Percentiles rank a stretch among this genome's conserved stretches.
phyloP scores from a whole-genome alignment of 1,284 basidiomycete species.

The Cystobasidium pallidum region DNA sequence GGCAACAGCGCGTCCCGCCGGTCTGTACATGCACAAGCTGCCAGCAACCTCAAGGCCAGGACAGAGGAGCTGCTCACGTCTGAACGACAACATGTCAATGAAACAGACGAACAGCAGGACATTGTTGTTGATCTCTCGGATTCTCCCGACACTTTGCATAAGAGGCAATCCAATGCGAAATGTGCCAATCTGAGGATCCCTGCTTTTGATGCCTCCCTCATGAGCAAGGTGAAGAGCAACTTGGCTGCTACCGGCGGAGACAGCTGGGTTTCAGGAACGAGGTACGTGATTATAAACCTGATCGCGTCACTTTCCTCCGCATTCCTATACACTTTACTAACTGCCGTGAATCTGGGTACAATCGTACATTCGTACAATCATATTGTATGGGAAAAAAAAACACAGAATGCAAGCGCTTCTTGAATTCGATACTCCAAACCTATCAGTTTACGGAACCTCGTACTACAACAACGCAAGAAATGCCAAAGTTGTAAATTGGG shows the following conservation, averaged over 20 bases:
- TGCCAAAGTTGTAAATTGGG: slow-evolving; percentile 15
- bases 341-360: too few species aligned
- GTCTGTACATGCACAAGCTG: neutral
- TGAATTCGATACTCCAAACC: slow-evolving; percentile 67
- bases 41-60: too few species aligned
- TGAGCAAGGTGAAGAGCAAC: slow-evolving; percentile 9
- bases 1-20: neutral
- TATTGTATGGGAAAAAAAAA: too few species aligned
- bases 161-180: neutral
- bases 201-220: neutral
- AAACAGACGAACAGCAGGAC: too few species aligned
- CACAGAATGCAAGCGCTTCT: slow-evolving; percentile 68
- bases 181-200: slow-evolving; percentile 7
- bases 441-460: slow-evolving; percentile 65
- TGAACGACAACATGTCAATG: too few species aligned
- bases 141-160: too few species aligned
- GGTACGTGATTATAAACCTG: slow-evolving; percentile 6
- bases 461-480: neutral
- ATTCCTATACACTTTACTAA: too few species aligned
- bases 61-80: too few species aligned
- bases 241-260: slow-evolving; percentile 15
- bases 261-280: slow-evolving; percentile 41
- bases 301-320: too few species aligned
- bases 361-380: too few species aligned
- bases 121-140: too few species aligned